A percentile compares a stretch with the other conserved stretches of the same genome.
Evolutionary conservation across 257 asterid species (phyloP).

Genomic region (Ballota nigra): DNA sequence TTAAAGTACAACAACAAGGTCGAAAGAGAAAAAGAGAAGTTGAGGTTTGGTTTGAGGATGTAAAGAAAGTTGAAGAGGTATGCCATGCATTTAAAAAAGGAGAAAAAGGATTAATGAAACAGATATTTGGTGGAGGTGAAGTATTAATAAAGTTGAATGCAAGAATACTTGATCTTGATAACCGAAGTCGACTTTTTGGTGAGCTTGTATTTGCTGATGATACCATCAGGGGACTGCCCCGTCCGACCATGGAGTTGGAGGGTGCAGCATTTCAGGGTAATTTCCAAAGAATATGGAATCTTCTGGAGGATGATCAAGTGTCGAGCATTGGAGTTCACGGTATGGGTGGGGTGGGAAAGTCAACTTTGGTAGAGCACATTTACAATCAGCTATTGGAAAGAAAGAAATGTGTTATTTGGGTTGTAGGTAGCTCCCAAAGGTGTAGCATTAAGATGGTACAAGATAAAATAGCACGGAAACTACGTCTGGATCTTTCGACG

Average conservation of each 20-base stretch:
- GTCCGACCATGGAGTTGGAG: neutral
- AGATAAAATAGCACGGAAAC: slow-evolving; percentile 5
- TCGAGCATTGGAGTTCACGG: neutral
- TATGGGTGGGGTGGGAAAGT: no score
- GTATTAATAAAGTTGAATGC: neutral
- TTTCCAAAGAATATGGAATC: neutral
- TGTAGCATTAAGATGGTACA: no score
- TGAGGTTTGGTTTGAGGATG: no score
- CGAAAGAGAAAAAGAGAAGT: no score
- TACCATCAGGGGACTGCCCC: neutral
- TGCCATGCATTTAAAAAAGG: no score
- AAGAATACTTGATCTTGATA: neutral
- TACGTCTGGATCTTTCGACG: neutral
- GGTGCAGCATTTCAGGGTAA: neutral
- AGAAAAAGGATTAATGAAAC: neutral
- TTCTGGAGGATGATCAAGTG: neutral
- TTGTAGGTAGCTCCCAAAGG: no score
- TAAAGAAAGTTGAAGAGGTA: no score
- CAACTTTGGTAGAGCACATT: neutral
- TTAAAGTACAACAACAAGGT: no score
- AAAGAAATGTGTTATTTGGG: neutral
- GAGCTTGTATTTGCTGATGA: slow-evolving; percentile 1
- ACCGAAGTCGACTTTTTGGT: slow-evolving; percentile 10
- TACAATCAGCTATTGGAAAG: neutral
- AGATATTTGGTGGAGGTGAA: neutral